Percentiles rank a stretch among this genome's conserved stretches.
Conservation (phyloP, 208 protist species). For the Trypanosoma melophagium region DNA sequence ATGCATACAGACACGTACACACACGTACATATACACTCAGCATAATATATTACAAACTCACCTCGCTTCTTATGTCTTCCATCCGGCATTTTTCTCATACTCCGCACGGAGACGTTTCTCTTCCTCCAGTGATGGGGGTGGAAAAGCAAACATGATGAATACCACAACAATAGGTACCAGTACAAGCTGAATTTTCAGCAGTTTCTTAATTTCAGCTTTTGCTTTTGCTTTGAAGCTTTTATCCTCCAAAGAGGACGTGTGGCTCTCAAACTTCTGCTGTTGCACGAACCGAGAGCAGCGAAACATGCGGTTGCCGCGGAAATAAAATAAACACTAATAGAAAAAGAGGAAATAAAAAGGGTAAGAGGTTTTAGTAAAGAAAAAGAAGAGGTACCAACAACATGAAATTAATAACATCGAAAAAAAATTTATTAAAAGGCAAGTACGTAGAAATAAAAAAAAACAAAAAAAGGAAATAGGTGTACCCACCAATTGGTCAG, state of each 20-base stretch:
- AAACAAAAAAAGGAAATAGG: background rate
- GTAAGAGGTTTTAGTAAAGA: background rate
- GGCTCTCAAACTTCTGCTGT: conserved; percentile 55
- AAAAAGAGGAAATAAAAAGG: background rate
- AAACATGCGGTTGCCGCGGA: conserved; percentile 33
- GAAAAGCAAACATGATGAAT: conserved; percentile 67
- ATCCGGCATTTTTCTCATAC: conserved; percentile 82
- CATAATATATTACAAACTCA: background rate
- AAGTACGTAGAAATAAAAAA: conserved; percentile 10
- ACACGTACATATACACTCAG: no score
- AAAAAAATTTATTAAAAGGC: conserved; percentile 14
- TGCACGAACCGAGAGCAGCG: conserved; percentile 42
- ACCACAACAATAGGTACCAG: conserved; percentile 64
- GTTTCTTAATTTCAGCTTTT: conserved; percentile 75
- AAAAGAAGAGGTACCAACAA: conserved; percentile 4
- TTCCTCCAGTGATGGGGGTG: conserved; percentile 58
- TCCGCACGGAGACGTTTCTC: conserved; percentile 70
- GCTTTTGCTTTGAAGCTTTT: conserved; percentile 59
- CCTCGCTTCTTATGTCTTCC: conserved; percentile 69
- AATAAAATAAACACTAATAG: background rate
- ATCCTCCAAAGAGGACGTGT: conserved; percentile 37
- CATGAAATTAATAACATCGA: no score
- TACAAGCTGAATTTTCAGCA: conserved; percentile 79
- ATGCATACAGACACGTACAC: no score
- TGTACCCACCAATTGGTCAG: background rate